Evolutionary conservation across 2,329 filamentous ascomycete species (phyloP).

Genomic region (Exophiala xenobiotica): DNA sequence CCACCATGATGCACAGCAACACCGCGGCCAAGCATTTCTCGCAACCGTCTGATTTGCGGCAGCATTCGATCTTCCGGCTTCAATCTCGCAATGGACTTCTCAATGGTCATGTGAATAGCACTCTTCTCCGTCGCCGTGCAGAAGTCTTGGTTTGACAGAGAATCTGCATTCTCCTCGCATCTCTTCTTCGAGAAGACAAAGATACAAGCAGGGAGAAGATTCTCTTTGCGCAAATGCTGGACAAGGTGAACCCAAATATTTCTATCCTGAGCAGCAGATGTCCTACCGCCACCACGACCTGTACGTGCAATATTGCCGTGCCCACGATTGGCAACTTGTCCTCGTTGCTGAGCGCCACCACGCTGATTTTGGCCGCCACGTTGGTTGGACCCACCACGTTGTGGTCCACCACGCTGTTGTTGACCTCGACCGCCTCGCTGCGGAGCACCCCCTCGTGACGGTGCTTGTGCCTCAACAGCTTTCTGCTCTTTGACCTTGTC

Average conservation of each 20-base stretch:
- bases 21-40: conserved; percentile 80
- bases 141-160: conserved; percentile 91
- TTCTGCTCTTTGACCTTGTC: conserved; percentile 68
- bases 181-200: conserved; percentile 99
- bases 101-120: conserved; percentile 94
- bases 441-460: conserved; percentile 43
- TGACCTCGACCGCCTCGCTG: conserved; percentile 53
- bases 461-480: conserved; percentile 47
- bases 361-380: conserved; percentile 53
- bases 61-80: conserved; percentile 85
- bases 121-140: conserved; percentile 93
- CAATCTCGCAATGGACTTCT: conserved; percentile 86
- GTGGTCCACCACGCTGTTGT: conserved; percentile 57
- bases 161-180: conserved; percentile 95
- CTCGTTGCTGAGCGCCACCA: conserved; percentile 54
- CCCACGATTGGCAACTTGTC: conserved; percentile 57
- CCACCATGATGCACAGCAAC: conserved; percentile 97
- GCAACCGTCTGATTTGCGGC: conserved; percentile 86
- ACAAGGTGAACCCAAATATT: conserved; percentile 97
- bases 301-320: conserved; percentile 85
- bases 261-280: conserved; percentile 88
- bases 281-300: conserved; percentile 80
- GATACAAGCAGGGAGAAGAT: conserved; percentile 86
- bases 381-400: conserved; percentile 53
- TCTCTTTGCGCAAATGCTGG: conserved; percentile 82